A percentile compares a stretch with the other conserved stretches of the same genome.
phyloP scores from a whole-genome alignment of 345 rosid genomes.

The Chamaenerion angustifolium region DNA sequence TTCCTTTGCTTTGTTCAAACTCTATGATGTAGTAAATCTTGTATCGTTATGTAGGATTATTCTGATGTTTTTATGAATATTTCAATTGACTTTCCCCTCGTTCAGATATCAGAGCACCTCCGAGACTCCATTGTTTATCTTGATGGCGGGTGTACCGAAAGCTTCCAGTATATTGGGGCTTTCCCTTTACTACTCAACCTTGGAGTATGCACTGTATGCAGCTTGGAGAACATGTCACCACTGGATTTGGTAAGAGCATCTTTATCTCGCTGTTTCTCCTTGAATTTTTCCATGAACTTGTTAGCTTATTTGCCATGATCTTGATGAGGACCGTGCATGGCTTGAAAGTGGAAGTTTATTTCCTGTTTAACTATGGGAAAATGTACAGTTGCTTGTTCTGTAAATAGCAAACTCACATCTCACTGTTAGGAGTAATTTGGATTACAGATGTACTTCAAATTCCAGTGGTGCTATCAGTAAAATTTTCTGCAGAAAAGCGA shows the following conservation, averaged over 20 bases:
- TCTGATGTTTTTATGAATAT: not conserved
- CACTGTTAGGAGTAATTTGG: too few species aligned
- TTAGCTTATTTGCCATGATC: too few species aligned
- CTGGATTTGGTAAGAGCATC: slow-evolving; percentile 51
- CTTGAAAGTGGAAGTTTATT: too few species aligned
- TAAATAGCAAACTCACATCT: too few species aligned
- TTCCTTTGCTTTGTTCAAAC: too few species aligned
- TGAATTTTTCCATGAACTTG: too few species aligned
- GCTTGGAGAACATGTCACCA: slow-evolving; percentile 69
- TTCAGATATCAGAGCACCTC: slow-evolving; percentile 58
- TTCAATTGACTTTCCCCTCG: slow-evolving; percentile 1
- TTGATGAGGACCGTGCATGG: too few species aligned
- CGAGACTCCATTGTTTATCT: slow-evolving; percentile 57
- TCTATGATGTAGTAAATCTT: not conserved
- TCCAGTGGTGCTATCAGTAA: too few species aligned
- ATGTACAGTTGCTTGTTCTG: too few species aligned
- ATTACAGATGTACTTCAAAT: too few species aligned
- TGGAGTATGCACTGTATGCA: slow-evolving; percentile 65
- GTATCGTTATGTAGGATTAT: not conserved
- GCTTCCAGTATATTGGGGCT: slow-evolving; percentile 80
- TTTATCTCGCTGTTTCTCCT: not conserved
- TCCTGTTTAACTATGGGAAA: too few species aligned
- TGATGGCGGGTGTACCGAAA: slow-evolving; percentile 91
- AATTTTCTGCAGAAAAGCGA: too few species aligned
- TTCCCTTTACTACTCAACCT: slow-evolving; percentile 58